Base-by-base conservation (phyloP, 257 asterid genomes). In the Primulina tabacum region DNA sequence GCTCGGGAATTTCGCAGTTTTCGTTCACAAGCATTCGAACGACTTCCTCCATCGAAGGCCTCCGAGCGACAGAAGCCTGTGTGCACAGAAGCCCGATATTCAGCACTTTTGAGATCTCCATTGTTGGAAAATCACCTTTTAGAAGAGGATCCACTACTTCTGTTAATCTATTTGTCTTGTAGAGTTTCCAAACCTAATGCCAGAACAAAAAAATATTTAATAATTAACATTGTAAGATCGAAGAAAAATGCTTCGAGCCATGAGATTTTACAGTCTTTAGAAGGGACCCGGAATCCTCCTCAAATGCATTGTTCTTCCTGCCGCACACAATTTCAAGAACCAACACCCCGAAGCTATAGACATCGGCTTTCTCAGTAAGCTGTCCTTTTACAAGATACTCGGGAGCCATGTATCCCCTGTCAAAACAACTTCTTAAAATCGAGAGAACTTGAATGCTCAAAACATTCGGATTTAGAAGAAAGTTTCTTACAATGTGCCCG, bases 361-460 rank as follows among this genome's bases (percentile, higher is more conserved):
- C 89, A 34, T 93, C 97, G 0, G 97, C 99, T 79, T 90, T 90
- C 86, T 93, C 99, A 1, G 99, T 93, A n/a, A 93, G 85, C 66
- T 93, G 97, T 59, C 98, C 97, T 79, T 87, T 87, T 5, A 89
- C 94, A 43, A 93, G 83, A 82, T 93, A 93, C 75, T 90, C 98
- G 2, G 98, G 97, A 53, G 97, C 98, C 98, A 90, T 93, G 58
- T 93, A 93, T 30, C 99, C 99, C 64, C 97, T 93, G 90, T 79
- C 50, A 20, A 67, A 35, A 63, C 12, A 28, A 17, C 33, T 60
- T 7, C 6, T 16, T 21, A 60, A 68, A 21, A 60, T 24, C 14
- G 7, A 3, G 5, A 7, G 55, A 33, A 75, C 47, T 52, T 28
- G 7, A 62, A 21, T 58, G 24, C 59, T 30, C 52, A 56, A 47